Base-by-base conservation (phyloP, 805 yeast genomes). In the Candida pseudoglaebosa region DNA sequence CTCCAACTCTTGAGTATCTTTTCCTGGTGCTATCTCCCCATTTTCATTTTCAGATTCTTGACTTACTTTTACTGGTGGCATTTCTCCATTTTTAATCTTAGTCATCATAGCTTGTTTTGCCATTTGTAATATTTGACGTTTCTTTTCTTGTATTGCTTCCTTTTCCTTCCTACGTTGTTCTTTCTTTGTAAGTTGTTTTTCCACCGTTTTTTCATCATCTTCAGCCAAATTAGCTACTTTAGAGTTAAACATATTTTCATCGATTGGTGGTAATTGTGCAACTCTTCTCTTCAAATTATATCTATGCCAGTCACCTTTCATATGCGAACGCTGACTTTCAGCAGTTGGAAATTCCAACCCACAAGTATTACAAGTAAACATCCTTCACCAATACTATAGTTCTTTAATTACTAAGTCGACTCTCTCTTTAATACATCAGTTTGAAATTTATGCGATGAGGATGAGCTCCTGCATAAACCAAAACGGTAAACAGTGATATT, bases 241-340 rank as follows among this genome's bases (percentile, higher is more conserved):
- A 7, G 50, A 28, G 32, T 56, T 52, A 39, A 69, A 69, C n/a
- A 61, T 50, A n/a, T 61, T 70, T 34, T 71, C 72, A 37, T 63
- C 59, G 19, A 71, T 65, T 13, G 70, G 55, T 2, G 76, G 74
- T 46, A 71, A 56, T 43, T 63, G 65, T 1, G 96, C 95, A 22
- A 93, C 96, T 52, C 96, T 77, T 65, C 99, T 79, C 57, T 93
- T 93, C 54, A 93, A 73, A 55, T 93, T 93, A 62, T 93, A 93
- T 46, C 99, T 75, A 57, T 93, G 99, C 99, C 99, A 93, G 40
- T 93, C 99, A 2, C 96, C 82, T 57, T 86, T 88, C 99, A 93
- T 93, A 59, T 93, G 99, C 47, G 74, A 75, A 45, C 98, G 73
- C 65, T 93, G 99, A 42, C 81, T 70, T 45, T 82, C 93, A n/a